Conservation (phyloP, 352 stramenopile genomes). For the Globisporangium solare region DNA sequence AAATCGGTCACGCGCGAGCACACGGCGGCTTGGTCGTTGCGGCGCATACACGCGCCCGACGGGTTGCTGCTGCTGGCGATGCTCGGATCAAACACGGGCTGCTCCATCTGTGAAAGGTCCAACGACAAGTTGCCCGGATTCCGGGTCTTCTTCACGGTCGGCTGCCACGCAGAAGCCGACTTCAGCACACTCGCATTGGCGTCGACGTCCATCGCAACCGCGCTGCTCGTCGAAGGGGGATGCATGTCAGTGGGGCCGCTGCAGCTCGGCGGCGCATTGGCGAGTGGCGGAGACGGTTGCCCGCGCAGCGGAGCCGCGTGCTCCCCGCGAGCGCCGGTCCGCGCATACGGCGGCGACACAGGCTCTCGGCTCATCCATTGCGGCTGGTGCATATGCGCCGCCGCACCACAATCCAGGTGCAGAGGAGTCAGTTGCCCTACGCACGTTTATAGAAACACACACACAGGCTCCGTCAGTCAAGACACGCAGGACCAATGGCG, state of each 20-base stretch:
- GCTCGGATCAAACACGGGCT: conserved; percentile 24
- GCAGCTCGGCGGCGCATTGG: conserved; percentile 1
- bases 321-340: too few relatives aligned
- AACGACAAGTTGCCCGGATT: conserved; percentile 82
- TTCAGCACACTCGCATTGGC: conserved; percentile 23
- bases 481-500: too few relatives aligned
- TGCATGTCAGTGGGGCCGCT: background rate
- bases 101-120: conserved; percentile 75
- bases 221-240: background rate
- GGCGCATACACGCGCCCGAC: conserved; percentile 19
- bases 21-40: conserved; percentile 54
- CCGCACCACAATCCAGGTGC: background rate
- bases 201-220: conserved; percentile 15
- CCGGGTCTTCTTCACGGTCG: conserved; percentile 39
- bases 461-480: background rate
- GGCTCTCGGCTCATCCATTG: background rate
- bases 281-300: background rate
- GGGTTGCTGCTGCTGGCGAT: background rate
- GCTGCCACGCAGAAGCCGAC: conserved; percentile 29
- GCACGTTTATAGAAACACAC: background rate
- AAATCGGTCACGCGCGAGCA: conserved; percentile 85
- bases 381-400: background rate
- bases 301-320: too few relatives aligned
- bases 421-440: background rate
- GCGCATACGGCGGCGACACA: too few relatives aligned